A percentile compares a stretch with the other conserved stretches of the same genome.
These are phyloP conservation scores for Cyberlindnera subsufficiens DNA, from an alignment of 805 yeast genomes.

Conservation along the genomic window DNA sequence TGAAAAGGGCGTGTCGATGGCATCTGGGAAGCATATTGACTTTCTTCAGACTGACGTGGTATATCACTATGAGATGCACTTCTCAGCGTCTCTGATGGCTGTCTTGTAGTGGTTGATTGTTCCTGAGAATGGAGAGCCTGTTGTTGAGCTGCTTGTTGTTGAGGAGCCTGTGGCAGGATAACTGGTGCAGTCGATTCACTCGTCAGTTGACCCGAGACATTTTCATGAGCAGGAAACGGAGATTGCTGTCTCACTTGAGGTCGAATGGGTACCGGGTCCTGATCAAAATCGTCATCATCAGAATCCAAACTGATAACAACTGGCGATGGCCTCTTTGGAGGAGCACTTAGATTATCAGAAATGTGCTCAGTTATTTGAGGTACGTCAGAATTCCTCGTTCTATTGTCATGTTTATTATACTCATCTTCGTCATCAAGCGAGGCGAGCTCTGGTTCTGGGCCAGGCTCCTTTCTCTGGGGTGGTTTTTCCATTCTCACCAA, in stretches of 20 bases:
- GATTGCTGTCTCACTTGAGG: neutral
- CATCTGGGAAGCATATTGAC: neutral
- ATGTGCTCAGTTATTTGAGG: neutral
- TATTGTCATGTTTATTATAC: neutral
- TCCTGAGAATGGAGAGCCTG: neutral
- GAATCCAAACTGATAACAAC: conserved; percentile 15
- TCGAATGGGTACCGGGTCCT: conserved; percentile 1
- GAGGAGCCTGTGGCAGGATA: neutral
- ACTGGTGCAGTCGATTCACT: neutral
- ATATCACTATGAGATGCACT: too few relatives aligned
- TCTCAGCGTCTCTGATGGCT: neutral
- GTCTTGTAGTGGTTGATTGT: neutral
- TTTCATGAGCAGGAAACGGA: neutral
- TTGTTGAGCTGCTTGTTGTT: neutral
- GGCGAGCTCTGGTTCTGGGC: neutral
- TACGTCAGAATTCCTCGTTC: neutral
- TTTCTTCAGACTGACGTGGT: too few relatives aligned
- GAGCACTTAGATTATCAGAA: neutral
- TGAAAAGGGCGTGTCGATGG: neutral
- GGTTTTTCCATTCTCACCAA: neutral
- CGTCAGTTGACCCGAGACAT: neutral
- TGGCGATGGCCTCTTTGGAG: conserved; percentile 1
- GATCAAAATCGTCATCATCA: conserved; percentile 12
- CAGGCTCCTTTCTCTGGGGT: neutral
- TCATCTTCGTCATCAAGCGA: neutral